Base-by-base conservation (phyloP, 108 stramenopile genomes). In the Nitzschia sp. region DNA sequence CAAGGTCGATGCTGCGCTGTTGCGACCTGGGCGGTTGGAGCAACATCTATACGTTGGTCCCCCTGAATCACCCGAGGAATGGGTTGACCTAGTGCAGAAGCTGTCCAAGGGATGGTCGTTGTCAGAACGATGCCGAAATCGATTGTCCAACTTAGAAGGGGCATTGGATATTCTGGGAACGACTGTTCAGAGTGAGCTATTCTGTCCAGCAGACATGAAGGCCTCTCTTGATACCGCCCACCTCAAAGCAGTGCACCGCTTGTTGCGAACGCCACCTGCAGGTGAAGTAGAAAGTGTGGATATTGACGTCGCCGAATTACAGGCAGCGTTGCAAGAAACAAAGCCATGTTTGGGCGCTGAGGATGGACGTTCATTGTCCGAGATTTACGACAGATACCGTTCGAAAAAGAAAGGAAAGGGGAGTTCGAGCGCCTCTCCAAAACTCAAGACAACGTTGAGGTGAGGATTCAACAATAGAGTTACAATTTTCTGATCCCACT, bases 11-110 rank as follows among this genome's bases (percentile, higher is more conserved):
- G 83, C 94, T 14, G 98, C 96, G 0, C 70, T 98, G 7, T 65
- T 98, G 40, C 81, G 96, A 1, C 98, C 96, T 14, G 98, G 98
- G 0, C 90, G 98, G 0, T 69, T 98, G 26, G 98, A 97, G 69
- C 88, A 86, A 66, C 96, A 97, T 66, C 73, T 97, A 19, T 96
- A 84, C 61, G 67, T 95, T 5, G 92, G 93, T 8, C 80, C 79
- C 51, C 86, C 95, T 21, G 62, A 76, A 41, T 78, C 57, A 7
- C 63, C 68, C 8, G 53, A 63, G 9, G 96, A 97, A 68, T 85
- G 89, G 83, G 60, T 71, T 29, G 87, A 87, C 52, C 54, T 88
- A 0, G 65, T 88, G 10, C 54, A 61, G 10, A 85, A 85, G 38
- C 77, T 90, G 51, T 26, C 80, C 34, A 52, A 39, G 17, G 41